Evolutionary conservation across 129 eudicot genomes (phyloP), one percentile per base, ranked within the genome.

Genomic region (Tagetes patula): DNA sequence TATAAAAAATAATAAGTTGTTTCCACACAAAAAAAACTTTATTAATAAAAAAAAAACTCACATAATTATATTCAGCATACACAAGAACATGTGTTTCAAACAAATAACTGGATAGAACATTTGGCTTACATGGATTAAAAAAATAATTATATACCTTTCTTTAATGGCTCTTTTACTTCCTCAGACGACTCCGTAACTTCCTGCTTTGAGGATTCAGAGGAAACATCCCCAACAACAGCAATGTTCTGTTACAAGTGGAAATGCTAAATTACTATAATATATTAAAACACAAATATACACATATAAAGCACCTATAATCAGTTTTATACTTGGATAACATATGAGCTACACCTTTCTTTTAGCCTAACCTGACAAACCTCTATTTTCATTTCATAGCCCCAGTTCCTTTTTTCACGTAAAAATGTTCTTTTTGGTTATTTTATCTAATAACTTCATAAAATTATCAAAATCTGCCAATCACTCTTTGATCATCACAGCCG

Each of bases 211-310:
- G 96, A 66, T 73, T 85, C 85, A 6, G 98, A 77, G 20, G 87
- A 72, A 87, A 85, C 86, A 67, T 82, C 91, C 69, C 85, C 70
- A 56, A 84, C 95, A 85, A 92, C 98, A 31, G 90, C 79, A 9
- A 89, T 82, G 50, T 86, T 79, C 96, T 93, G 90, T 71, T 65
- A 82, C 54, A 74, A 37, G 13, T 62, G 72, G 32, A 63, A 70
- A 62, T 61, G 60, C 52, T 2, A 75, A 53, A 38, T 40, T 33
- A 39, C 33, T 14, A 56, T 40, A 6, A 54, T 4, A 2, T 27
- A 31, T 10, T 8, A 56, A 13, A 37, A 8, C 2, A 39, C 2
- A 54, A 27, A 52, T 13, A 54, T 70, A 27, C 5, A 54, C 38
- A 34, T 30, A 20, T 32, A 31, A 52, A n/a, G 58, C 27, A 20